These are phyloP conservation scores for Kazachstania kunashirensis DNA, from an alignment of 805 yeast species.

Conservation along the genomic window DNA sequence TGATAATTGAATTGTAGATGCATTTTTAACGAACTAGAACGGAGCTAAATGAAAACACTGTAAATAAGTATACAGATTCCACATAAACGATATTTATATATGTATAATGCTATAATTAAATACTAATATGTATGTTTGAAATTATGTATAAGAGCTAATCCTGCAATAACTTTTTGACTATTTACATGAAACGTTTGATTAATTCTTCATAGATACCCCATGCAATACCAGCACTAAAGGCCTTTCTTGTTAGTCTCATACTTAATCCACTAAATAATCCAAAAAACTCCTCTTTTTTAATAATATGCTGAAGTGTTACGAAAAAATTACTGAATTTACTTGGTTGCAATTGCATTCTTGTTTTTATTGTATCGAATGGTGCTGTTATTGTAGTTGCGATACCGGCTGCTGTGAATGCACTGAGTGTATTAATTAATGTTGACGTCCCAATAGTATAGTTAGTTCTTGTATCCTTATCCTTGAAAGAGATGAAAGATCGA, in stretches of 20 bases:
- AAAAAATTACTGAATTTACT: constrained; percentile 33
- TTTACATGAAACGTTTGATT: constrained; percentile 33
- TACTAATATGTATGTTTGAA: neutral
- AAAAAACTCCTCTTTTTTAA: constrained; percentile 38
- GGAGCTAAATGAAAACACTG: no score
- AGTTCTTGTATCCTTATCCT: constrained; percentile 11
- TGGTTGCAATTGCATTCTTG: constrained; percentile 75
- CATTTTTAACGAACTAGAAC: no score
- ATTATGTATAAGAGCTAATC: neutral
- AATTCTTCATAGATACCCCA: constrained; percentile 96
- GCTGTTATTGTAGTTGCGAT: constrained; percentile 80
- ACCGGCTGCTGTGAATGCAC: constrained; percentile 76
- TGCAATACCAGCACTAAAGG: constrained; percentile 85
- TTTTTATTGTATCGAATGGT: constrained; percentile 90
- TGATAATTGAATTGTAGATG: no score
- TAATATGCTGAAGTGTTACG: constrained; percentile 33
- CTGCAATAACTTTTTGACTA: no score
- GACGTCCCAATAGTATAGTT: constrained; percentile 32
- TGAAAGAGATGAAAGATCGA: constrained; percentile 8
- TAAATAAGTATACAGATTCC: no score
- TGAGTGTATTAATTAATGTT: constrained; percentile 53
- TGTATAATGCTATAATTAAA: neutral
- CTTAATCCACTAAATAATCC: constrained; percentile 77
- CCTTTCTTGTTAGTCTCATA: constrained; percentile 74
- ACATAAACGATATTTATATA: neutral